These are phyloP conservation scores for Scorias spongiosa DNA, from an alignment of 2,329 filamentous ascomycete genomes.

Conservation along the genomic window DNA sequence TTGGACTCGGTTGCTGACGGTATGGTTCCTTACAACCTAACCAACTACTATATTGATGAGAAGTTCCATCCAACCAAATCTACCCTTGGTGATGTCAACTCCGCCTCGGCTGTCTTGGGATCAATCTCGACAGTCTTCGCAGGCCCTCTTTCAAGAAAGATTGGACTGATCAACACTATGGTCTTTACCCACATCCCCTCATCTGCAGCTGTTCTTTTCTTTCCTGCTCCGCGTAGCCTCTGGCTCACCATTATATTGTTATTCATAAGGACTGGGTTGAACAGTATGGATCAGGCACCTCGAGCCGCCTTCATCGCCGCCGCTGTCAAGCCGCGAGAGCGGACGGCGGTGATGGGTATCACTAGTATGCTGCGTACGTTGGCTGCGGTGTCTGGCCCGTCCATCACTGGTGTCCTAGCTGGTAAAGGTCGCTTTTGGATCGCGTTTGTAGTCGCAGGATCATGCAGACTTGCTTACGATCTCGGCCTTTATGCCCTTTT, in stretches of 20 bases:
- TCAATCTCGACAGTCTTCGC: conserved; percentile 32
- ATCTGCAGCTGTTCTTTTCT: conserved; percentile 44
- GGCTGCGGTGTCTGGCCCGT: conserved; percentile 40
- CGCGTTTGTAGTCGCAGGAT: conserved; percentile 44
- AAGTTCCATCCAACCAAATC: conserved; percentile 40
- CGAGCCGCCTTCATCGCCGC: conserved; percentile 51
- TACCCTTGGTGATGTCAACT: conserved; percentile 39
- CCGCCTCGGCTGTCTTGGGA: conserved; percentile 29
- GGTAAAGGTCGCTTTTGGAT: conserved; percentile 42
- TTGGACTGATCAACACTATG: conserved; percentile 51
- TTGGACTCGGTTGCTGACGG: conserved; percentile 58
- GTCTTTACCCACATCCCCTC: conserved; percentile 41
- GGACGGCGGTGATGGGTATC: conserved; percentile 57
- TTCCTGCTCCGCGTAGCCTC: conserved; percentile 39
- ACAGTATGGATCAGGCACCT: conserved; percentile 56
- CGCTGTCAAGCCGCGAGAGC: conserved; percentile 47
- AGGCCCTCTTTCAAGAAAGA: conserved; percentile 50
- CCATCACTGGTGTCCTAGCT: conserved; percentile 41
- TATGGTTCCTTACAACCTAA: conserved; percentile 39
- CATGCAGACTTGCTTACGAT: conserved; percentile 40
- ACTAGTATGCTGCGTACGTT: conserved; percentile 46
- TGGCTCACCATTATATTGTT: conserved; percentile 40
- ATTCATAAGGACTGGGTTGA: conserved; percentile 45
- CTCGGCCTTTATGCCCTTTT: conserved; percentile 45
- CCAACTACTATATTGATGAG: conserved; percentile 41